These are phyloP conservation scores for Fusarium lateritium DNA, from an alignment of 2,329 filamentous ascomycete species.

Conservation along the genomic window DNA sequence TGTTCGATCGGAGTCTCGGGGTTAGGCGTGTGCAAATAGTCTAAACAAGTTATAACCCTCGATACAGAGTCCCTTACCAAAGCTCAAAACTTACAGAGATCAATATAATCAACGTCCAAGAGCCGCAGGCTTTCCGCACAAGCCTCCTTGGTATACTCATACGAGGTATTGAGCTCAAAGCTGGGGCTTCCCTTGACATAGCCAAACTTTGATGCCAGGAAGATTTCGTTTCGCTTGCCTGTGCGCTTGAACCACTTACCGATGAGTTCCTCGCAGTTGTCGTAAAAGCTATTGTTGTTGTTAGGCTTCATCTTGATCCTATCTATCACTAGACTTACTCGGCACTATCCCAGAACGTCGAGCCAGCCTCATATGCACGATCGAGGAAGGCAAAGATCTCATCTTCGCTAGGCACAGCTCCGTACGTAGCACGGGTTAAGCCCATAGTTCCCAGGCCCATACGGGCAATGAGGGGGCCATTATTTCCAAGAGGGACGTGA, in stretches of 20 bases:
- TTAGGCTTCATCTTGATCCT: neutral
- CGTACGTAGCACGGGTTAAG: slow-evolving; percentile 38
- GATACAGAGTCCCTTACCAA: accelerated
- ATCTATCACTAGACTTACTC: slow-evolving; percentile 46
- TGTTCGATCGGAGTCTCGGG: slow-evolving; percentile 60
- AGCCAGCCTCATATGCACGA: slow-evolving; percentile 61
- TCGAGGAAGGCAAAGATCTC: slow-evolving; percentile 66
- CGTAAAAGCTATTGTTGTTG: slow-evolving; percentile 53
- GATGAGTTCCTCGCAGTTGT: slow-evolving; percentile 62
- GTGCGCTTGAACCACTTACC: slow-evolving; percentile 64
- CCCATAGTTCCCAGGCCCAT: slow-evolving; percentile 69
- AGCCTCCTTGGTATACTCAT: slow-evolving; percentile 30
- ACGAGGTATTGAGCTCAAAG: slow-evolving; percentile 9
- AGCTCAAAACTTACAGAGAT: slow-evolving; percentile 55
- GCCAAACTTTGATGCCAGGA: slow-evolving; percentile 58
- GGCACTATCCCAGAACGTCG: slow-evolving; percentile 64
- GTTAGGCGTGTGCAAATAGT: slow-evolving; percentile 65
- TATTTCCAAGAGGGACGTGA: slow-evolving; percentile 57
- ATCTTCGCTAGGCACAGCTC: slow-evolving; percentile 56
- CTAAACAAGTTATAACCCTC: neutral
- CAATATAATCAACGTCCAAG: slow-evolving; percentile 62
- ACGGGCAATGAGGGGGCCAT: slow-evolving; percentile 64
- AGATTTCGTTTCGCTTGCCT: slow-evolving; percentile 59
- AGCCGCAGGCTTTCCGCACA: slow-evolving; percentile 54
- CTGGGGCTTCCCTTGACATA: slow-evolving; percentile 27